Conservation (phyloP, 2,329 filamentous ascomycete species). For the Trichoderma harzianum region DNA sequence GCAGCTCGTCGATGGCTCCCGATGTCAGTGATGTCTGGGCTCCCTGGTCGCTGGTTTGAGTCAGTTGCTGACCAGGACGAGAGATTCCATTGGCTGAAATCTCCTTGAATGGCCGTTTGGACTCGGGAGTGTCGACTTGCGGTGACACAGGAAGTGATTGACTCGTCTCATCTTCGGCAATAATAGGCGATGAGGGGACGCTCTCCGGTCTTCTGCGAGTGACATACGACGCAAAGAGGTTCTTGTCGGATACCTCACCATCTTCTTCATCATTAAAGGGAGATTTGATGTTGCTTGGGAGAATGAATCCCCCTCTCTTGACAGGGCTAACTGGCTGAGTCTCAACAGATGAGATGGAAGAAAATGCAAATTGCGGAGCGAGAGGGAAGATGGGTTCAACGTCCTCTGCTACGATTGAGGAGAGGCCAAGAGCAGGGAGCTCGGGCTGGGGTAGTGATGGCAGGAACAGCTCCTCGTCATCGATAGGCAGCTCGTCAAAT, state of each 20-base stretch:
- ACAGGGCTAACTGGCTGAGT: conserved; percentile 46
- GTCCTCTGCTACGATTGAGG: conserved; percentile 35
- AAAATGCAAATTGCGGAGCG: conserved; percentile 40
- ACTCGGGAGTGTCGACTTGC: conserved; percentile 49
- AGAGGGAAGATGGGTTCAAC: conserved; percentile 29
- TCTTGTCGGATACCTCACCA: conserved; percentile 40
- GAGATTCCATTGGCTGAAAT: conserved; percentile 56
- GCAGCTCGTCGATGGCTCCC: conserved; percentile 72
- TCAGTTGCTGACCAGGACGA: conserved; percentile 34
- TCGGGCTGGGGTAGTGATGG: not conserved
- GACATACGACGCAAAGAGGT: conserved; percentile 43
- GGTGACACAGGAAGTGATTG: conserved; percentile 46
- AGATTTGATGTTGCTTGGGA: conserved; percentile 45
- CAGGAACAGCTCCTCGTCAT: not conserved
- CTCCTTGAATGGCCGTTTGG: conserved; percentile 57
- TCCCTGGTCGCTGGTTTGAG: conserved; percentile 62
- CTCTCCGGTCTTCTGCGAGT: conserved; percentile 43
- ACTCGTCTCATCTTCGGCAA: conserved; percentile 63
- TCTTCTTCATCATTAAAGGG: conserved; percentile 29
- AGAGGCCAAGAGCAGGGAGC: conserved; percentile 34
- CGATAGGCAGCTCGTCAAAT: conserved; percentile 21
- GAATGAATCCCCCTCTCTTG: conserved; percentile 54
- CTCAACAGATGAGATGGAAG: conserved; percentile 44
- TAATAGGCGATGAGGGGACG: conserved; percentile 39
- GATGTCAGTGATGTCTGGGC: conserved; percentile 84